Conservation (phyloP, 176 grass and related monocot species). For the Rhynchospora tenuis region DNA sequence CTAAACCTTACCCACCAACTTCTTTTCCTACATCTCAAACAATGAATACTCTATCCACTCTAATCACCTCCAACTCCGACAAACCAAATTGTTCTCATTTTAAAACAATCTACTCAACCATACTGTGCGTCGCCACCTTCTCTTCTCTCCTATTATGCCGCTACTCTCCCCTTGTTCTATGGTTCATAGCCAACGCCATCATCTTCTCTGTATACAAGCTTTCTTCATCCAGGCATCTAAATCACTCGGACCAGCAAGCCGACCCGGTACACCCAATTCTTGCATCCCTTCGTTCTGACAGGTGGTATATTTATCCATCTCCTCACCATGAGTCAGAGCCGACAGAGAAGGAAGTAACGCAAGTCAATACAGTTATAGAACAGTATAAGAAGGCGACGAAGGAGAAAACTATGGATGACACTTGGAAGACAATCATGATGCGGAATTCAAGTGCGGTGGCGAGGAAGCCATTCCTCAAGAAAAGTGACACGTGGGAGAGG, state of each 20-base stretch:
- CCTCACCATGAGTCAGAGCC: conserved; percentile 14
- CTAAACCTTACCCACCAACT: neutral
- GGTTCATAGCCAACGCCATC: conserved; percentile 50
- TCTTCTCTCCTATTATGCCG: conserved; percentile 7
- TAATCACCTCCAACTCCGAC: neutral
- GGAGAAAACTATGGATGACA: conserved; percentile 42
- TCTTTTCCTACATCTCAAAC: neutral
- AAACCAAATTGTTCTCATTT: neutral
- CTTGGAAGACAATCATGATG: conserved; percentile 40
- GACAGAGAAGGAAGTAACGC: neutral
- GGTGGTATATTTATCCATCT: conserved; percentile 2
- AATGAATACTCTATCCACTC: conserved; percentile 26
- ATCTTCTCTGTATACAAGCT: conserved; percentile 34
- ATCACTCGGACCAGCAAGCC: neutral
- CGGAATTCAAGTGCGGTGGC: neutral
- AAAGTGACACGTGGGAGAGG: conserved; percentile 62
- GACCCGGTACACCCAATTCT: neutral
- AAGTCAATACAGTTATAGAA: neutral
- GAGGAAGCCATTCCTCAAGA: conserved; percentile 37
- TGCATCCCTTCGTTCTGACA: neutral
- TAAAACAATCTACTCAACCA: conserved; percentile 1
- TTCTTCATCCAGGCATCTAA: conserved; percentile 13
- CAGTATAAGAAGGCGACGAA: conserved; percentile 17
- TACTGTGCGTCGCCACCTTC: conserved; percentile 14
- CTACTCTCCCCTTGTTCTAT: conserved; percentile 6